Conservation (phyloP, 805 yeast species). For the Teunomyces atbi region DNA sequence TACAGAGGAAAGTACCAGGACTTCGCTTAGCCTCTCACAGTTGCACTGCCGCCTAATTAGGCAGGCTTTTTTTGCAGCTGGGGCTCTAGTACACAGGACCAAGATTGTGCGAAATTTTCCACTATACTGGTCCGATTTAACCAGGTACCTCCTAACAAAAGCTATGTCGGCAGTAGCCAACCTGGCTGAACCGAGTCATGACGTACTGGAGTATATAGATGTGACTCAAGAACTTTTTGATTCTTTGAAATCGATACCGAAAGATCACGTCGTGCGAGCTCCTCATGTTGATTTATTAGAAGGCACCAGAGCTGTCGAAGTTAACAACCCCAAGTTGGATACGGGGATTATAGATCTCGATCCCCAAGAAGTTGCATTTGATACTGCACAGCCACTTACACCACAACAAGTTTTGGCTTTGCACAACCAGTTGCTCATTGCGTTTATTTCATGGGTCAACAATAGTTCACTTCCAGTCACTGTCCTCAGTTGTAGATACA, state of each 20-base stretch:
- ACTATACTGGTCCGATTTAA: not conserved
- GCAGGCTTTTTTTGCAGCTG: not conserved
- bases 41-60: not conserved
- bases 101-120: slow-evolving; percentile 2
- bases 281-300: slow-evolving; percentile 66
- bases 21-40: no score
- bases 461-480: slow-evolving; percentile 77
- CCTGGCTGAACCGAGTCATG: not conserved
- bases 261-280: slow-evolving; percentile 58
- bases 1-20: no score
- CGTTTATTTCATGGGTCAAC: slow-evolving; percentile 70
- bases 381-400: slow-evolving; percentile 36
- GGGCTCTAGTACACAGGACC: slow-evolving; percentile 1
- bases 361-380: slow-evolving; percentile 46
- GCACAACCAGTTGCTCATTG: slow-evolving; percentile 51
- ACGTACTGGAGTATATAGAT: slow-evolving; percentile 36
- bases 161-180: not conserved
- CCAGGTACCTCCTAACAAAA: not conserved
- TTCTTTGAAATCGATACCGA: slow-evolving; percentile 36
- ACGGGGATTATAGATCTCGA: slow-evolving; percentile 62
- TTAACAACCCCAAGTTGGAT: slow-evolving; percentile 69
- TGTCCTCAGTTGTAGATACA: slow-evolving; percentile 70
- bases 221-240: slow-evolving; percentile 53
- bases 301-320: slow-evolving; percentile 86
- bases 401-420: slow-evolving; percentile 42